A percentile compares a stretch with the other conserved stretches of the same genome.
phyloP scores from a whole-genome alignment of 768 basidiomycete genomes.

The Cyclocybe aegerita region DNA sequence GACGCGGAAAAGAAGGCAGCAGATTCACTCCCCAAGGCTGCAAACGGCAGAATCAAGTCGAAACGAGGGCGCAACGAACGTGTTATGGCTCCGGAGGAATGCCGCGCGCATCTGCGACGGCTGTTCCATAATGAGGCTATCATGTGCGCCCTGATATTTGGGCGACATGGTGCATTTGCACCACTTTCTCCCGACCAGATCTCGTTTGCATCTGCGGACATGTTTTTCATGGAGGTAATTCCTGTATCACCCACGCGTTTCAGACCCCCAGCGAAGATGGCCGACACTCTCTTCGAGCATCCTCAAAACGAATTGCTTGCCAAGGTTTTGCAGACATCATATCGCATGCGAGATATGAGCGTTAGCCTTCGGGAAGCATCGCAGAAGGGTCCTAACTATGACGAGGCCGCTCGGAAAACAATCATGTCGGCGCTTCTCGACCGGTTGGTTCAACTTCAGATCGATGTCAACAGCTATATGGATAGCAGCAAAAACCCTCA shows the following conservation, averaged over 20 bases:
- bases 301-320: conserved; percentile 91
- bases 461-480: conserved; percentile 95
- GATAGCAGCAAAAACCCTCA: conserved; percentile 95
- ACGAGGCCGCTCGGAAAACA: conserved; percentile 50
- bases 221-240: conserved; percentile 95
- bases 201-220: conserved; percentile 79
- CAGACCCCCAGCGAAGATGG: conserved; percentile 90
- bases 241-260: conserved; percentile 94
- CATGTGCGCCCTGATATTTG: conserved; percentile 88
- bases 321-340: conserved; percentile 77
- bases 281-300: conserved; percentile 92
- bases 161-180: conserved; percentile 86
- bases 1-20: conserved; percentile 17
- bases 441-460: conserved; percentile 83
- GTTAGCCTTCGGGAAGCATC: conserved; percentile 59
- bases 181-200: conserved; percentile 58
- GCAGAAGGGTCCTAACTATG: conserved; percentile 52
- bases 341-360: conserved; percentile 77
- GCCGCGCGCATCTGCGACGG: conserved; percentile 87
- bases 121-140: conserved; percentile 81
- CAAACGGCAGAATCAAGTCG: conserved; percentile 76
- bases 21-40: conserved; percentile 59
- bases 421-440: conserved; percentile 74
- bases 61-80: conserved; percentile 84
- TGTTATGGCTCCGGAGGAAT: conserved; percentile 88